Evolutionary conservation across 768 basidiomycete genomes (phyloP).

Genomic region (Boletus rufocinnamomeus): DNA sequence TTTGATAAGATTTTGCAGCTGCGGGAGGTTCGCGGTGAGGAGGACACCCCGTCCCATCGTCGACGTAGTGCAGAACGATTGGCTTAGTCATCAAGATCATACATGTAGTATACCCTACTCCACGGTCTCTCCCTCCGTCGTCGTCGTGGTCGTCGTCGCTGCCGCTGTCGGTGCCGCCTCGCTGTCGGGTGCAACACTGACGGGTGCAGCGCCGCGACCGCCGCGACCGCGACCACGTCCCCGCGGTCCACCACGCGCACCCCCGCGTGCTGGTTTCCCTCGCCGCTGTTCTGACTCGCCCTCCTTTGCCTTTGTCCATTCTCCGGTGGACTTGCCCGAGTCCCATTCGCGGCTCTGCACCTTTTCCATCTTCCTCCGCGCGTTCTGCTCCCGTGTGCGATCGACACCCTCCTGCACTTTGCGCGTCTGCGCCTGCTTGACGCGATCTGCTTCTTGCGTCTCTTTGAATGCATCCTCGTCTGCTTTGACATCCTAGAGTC

Average conservation of each 20-base stretch:
- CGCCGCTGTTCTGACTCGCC: slow-evolving; percentile 23
- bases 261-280: slow-evolving; percentile 33
- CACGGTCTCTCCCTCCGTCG: background rate
- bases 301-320: slow-evolving; percentile 12
- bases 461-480: slow-evolving; percentile 80
- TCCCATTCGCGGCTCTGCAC: slow-evolving; percentile 82
- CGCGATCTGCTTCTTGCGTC: slow-evolving; percentile 64
- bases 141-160: slow-evolving; percentile 2
- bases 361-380: slow-evolving; percentile 81
- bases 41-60: slow-evolving; percentile 35
- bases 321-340: slow-evolving; percentile 56
- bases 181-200: background rate
- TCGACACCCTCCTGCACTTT: slow-evolving; percentile 72
- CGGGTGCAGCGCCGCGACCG: slow-evolving; percentile 10
- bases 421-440: slow-evolving; percentile 54
- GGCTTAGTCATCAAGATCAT: slow-evolving; percentile 22
- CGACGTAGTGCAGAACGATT: background rate
- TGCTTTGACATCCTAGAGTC: slow-evolving; percentile 68
- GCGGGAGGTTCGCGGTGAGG: slow-evolving; percentile 87
- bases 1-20: slow-evolving; percentile 96
- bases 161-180: background rate
- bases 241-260: slow-evolving; percentile 33
- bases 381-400: slow-evolving; percentile 74
- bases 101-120: slow-evolving; percentile 2
- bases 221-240: slow-evolving; percentile 42